A percentile compares a stretch with the other conserved stretches of the same genome.
Evolutionary conservation across 768 basidiomycete species (phyloP).

Genomic region (Coprinopsis sp.): DNA sequence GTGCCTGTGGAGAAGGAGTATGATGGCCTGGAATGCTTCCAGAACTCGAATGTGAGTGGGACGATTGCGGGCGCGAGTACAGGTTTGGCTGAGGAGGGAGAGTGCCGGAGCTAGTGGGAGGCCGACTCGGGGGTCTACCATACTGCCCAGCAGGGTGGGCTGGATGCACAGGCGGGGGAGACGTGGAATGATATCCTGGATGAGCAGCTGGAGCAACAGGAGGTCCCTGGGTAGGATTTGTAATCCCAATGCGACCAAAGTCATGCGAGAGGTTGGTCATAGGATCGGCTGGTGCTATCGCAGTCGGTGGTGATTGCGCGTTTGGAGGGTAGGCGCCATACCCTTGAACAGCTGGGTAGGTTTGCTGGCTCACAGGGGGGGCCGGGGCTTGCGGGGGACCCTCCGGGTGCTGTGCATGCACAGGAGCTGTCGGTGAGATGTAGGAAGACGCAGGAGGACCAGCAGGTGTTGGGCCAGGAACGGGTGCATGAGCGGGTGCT

Average conservation of each 20-base stretch:
- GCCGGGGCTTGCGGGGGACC: slow-evolving; percentile 1
- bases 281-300: neutral
- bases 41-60: neutral
- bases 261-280: slow-evolving; percentile 26
- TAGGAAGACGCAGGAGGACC: neutral
- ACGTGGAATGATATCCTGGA: slow-evolving; percentile 6
- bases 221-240: slow-evolving; percentile 12
- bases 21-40: slow-evolving; percentile 1
- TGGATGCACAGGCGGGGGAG: slow-evolving; percentile 34
- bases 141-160: slow-evolving; percentile 22
- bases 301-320: neutral
- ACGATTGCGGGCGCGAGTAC: neutral
- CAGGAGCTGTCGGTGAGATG: slow-evolving; percentile 8
- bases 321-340: neutral
- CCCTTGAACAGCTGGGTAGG: neutral
- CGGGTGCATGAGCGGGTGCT: slow-evolving; percentile 6
- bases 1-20: slow-evolving; percentile 17
- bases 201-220: slow-evolving; percentile 2
- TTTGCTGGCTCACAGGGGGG: neutral
- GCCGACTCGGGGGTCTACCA: slow-evolving; percentile 3
- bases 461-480: neutral
- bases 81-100: slow-evolving; percentile 1
- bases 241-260: slow-evolving; percentile 34
- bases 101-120: neutral
- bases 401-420: neutral